Evolutionary conservation across 805 yeast genomes (phyloP), one percentile per base, ranked within the genome.

Genomic region (Schwanniomyces pseudopolymorphus): DNA sequence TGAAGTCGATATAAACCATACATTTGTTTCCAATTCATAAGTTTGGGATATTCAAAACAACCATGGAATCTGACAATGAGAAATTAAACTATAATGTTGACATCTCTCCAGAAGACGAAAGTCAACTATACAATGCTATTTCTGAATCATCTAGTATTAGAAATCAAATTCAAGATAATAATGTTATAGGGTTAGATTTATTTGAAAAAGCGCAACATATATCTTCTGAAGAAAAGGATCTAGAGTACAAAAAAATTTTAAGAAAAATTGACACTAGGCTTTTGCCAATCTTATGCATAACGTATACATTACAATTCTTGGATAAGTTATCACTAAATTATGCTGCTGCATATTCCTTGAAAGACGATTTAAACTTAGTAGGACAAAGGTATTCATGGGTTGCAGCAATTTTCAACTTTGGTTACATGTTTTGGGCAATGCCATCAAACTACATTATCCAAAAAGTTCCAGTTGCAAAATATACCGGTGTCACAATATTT

Each of bases 181-280:
- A 54, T 4, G 56, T 57, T 20, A 48, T 56, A 1, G 67, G 66
- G 2, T 49, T 63, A 21, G 61, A 59, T 7, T 51, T 57, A 19
- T 60, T 59, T 48, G 66, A 64, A 25, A 48, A 59, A 14, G 62
- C 63, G 1, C 57, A 61, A 42, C 63, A 63, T 8, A 53, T 68
- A 20, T 52, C 63, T 20, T 53, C 55, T 4, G 70, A 58, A 35
- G 74, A 70, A 50, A 46, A 54, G 19, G 57, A 53, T 8, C 39
- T 59, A 31, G 60, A 56, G 24, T 53, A 45, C 19, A 39, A 40
- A 16, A 44, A 42, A 27, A 49, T 48, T 3, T 8, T 51, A 9
- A 37, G 53, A 31, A 55, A 50, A 40, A 39, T 46, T 24, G 60
- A 56, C 36, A 51, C 44, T 39, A 44, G 50, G 16, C 45, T 57